Base-by-base conservation (phyloP, 2,329 filamentous ascomycete species). In the Plenodomus biglobosus region DNA sequence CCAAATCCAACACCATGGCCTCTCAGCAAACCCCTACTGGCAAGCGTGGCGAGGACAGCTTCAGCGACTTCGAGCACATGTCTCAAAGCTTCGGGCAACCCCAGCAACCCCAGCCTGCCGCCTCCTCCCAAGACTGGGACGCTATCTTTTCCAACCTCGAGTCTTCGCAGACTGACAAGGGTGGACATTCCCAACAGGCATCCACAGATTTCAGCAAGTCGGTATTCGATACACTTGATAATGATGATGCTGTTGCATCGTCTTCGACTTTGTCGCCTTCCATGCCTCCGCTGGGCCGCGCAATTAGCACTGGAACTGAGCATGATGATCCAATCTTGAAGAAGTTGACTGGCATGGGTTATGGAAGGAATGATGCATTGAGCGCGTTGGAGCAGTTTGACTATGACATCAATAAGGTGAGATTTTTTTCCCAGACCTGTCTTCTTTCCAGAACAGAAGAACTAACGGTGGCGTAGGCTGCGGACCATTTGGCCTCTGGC, bases 301-400 rank as follows among this genome's bases (percentile, higher is more conserved):
- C 88, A 5, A 75, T 92, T 42, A 87, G 85, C 38, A 82, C 85
- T 43, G 84, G 85, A 17, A 87, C 87, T 3, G 87, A 87, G 64
- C 89, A 95, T 64, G 92, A 97, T 66, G 92, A 97, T 67, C 88
- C 90, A 8, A 92, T 95, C 47, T 75, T 97, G 58, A 95, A 95
- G 78, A 86, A 91, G 60, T 72, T 97, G 65, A 95, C 90, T 1
- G 81, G 83, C 8, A 96, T 97, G 91, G 92, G 92, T 0, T 97
- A 95, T 68, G 75, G 84, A 3, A 80, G 92, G 22, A 76, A 79
- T 7, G 85, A 89, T 42, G 88, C 90, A 15, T 75, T 96, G 30
- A 78, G 79, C 41, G 92, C 94, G 19, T 75, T 97, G 68, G 92
- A 97, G 78, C 92, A 92, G 72, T 96, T 88, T 70, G 91, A 97